Conservation (phyloP, 2,329 filamentous ascomycete species). For the Paecilomyces sp. region DNA sequence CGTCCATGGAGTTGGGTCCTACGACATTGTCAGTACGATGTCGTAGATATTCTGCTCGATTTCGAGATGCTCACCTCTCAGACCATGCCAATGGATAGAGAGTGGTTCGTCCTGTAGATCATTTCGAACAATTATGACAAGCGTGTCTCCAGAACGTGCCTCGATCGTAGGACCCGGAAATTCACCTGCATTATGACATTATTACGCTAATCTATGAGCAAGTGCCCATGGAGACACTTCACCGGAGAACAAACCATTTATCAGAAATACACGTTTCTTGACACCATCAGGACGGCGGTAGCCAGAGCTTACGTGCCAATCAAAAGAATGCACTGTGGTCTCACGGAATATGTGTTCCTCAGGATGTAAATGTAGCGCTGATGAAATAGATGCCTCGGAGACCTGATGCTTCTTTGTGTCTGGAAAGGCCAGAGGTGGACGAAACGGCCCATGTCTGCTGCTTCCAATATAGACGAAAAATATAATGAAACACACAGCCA, state of each 20-base stretch:
- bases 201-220: background rate
- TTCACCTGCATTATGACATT: conserved; percentile 15
- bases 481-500: conserved; percentile 11
- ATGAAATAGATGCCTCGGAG: conserved; percentile 7
- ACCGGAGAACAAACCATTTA: conserved; percentile 36
- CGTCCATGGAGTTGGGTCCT: conserved; percentile 19
- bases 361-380: conserved; percentile 31
- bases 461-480: background rate
- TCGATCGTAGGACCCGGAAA: conserved; percentile 47
- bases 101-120: conserved; percentile 30
- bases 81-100: conserved; percentile 43
- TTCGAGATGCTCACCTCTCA: conserved; percentile 8
- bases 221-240: background rate
- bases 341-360: conserved; percentile 34
- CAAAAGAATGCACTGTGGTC: conserved; percentile 23
- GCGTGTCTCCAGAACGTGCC: conserved; percentile 39
- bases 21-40: conserved; percentile 2
- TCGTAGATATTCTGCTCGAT: background rate
- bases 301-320: conserved; percentile 37
- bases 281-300: conserved; percentile 44
- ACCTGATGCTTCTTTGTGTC: background rate
- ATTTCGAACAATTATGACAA: conserved; percentile 40
- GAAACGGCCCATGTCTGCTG: background rate
- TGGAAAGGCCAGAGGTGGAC: background rate
- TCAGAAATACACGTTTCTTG: conserved; percentile 41